These are phyloP conservation scores for Thermothielavioides terrestris DNA, from an alignment of 495 filamentous ascomycete species.

Conservation along the genomic window DNA sequence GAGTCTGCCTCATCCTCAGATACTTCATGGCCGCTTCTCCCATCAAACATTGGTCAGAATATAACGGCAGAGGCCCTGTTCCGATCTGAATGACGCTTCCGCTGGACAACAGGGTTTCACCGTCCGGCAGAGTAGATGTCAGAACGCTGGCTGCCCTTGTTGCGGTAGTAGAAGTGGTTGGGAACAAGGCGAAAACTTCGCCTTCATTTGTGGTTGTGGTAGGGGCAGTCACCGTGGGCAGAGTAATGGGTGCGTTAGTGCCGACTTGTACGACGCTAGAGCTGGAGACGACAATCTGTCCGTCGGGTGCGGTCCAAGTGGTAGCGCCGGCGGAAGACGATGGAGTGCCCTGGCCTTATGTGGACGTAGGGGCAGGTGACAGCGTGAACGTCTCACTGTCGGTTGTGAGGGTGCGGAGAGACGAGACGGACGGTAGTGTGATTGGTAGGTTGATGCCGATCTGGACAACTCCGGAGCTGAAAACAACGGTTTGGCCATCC, in stretches of 20 bases:
- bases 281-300: not conserved
- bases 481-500: not conserved
- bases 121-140: too few relatives aligned
- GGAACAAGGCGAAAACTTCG: not conserved
- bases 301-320: not conserved
- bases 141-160: too few relatives aligned
- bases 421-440: not conserved
- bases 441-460: not conserved
- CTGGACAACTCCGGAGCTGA: not conserved
- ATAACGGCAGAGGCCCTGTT: too few relatives aligned
- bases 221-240: not conserved
- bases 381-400: not conserved
- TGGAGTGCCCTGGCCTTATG: too few relatives aligned
- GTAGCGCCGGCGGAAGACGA: too few relatives aligned
- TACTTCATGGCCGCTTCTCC: too few relatives aligned
- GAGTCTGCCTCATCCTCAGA: too few relatives aligned
- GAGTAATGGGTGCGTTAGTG: not conserved
- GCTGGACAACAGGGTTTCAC: too few relatives aligned
- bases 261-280: not conserved
- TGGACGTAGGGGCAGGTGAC: too few relatives aligned
- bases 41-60: too few relatives aligned
- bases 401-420: not conserved
- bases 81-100: too few relatives aligned
- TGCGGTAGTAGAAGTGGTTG: too few relatives aligned
- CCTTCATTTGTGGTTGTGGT: not conserved